These are phyloP conservation scores for Leptographium procerum DNA, from an alignment of 2,329 filamentous ascomycete species.

Conservation along the genomic window DNA sequence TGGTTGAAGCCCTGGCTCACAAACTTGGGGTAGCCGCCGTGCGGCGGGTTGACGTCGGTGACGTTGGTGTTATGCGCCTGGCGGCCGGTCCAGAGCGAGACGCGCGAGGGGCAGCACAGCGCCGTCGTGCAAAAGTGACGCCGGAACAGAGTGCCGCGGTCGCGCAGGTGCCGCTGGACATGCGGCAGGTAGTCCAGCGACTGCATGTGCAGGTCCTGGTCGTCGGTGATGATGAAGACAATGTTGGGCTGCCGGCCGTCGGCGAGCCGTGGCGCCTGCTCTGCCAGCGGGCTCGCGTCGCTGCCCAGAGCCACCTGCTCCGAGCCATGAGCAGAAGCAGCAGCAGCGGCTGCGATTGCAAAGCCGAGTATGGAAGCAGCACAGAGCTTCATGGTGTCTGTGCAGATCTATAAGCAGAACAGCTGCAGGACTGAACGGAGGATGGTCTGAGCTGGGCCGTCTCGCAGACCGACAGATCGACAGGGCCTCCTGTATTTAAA, in stretches of 20 bases:
- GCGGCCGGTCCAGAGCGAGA: constrained; percentile 53
- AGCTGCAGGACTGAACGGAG: no score
- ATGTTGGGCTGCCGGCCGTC: constrained; percentile 10
- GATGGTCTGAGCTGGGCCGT: no score
- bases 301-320: background rate
- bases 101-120: constrained; percentile 56
- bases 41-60: constrained; percentile 43
- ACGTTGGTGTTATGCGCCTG: constrained; percentile 62
- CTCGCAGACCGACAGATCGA: no score
- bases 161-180: constrained; percentile 29
- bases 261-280: background rate
- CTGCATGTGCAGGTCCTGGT: constrained; percentile 50
- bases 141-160: constrained; percentile 46
- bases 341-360: background rate
- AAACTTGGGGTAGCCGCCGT: constrained; percentile 57
- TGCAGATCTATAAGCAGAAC: no score
- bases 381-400: background rate
- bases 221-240: constrained; percentile 49
- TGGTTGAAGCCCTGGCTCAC: constrained; percentile 52
- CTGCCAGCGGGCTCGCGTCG: background rate
- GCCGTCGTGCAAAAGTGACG: constrained; percentile 57
- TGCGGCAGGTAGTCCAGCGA: constrained; percentile 47
- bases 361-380: background rate
- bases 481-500: no score
- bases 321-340: background rate